A percentile compares a stretch with the other conserved stretches of the same genome.
phyloP scores from a whole-genome alignment of 495 filamentous ascomycete genomes.

The Aspergillus hancockii region DNA sequence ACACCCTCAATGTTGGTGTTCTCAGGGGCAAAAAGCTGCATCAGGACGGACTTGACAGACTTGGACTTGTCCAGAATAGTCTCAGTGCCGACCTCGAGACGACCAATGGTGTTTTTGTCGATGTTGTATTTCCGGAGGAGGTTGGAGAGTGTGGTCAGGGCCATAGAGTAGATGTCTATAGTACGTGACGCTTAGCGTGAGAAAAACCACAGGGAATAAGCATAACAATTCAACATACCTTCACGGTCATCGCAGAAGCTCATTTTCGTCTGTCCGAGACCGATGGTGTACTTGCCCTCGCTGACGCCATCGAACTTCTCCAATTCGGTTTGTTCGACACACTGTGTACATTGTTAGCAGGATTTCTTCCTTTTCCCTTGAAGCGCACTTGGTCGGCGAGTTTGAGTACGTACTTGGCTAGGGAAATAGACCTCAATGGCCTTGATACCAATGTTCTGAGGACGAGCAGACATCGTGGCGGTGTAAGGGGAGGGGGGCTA shows the following conservation, averaged over 20 bases:
- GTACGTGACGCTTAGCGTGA: slow-evolving; percentile 2
- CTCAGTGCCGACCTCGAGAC: slow-evolving; percentile 97
- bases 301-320: slow-evolving; percentile 98
- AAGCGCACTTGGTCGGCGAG: not conserved
- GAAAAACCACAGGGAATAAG: not conserved
- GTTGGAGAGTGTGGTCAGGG: slow-evolving; percentile 84
- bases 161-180: slow-evolving; percentile 95
- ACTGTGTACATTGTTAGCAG: slow-evolving; percentile 56
- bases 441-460: slow-evolving; percentile 98
- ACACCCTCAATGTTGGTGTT: slow-evolving; percentile 95
- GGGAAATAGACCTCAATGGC: slow-evolving; percentile 99
- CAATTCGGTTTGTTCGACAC: slow-evolving; percentile 92
- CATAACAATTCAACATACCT: slow-evolving; percentile 59
- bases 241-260: slow-evolving; percentile 99
- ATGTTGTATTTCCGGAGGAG: slow-evolving; percentile 92
- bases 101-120: slow-evolving; percentile 85
- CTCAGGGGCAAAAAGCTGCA: slow-evolving; percentile 89
- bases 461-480: slow-evolving; percentile 78
- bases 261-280: slow-evolving; percentile 99
- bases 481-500: slow-evolving; percentile 14
- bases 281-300: slow-evolving; percentile 96
- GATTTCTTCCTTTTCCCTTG: slow-evolving; percentile 3
- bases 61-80: slow-evolving; percentile 99
- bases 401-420: slow-evolving; percentile 68
- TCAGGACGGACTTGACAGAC: slow-evolving; percentile 98